Base-by-base conservation (phyloP, 352 stramenopile genomes). In the Globisporangium acanthophoron region DNA sequence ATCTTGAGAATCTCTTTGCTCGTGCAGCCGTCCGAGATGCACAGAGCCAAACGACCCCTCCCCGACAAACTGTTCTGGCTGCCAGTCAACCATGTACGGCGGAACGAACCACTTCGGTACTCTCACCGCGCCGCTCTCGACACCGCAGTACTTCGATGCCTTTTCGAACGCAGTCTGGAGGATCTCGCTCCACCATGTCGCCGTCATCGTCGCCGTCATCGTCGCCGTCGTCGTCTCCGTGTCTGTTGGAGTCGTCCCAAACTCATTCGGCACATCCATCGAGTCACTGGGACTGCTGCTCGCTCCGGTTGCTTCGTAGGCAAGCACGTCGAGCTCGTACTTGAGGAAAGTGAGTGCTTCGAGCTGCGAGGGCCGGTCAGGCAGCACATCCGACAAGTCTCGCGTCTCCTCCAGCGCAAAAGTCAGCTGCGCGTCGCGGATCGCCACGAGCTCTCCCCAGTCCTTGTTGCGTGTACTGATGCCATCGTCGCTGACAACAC, bases 31-130 rank as follows among this genome's bases (percentile, higher is more conserved):
- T n/a, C 31, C 49, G 13, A 40, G 29, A 40, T 45, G 33, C n/a
- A 54, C 49, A 6, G 8, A 54, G 1, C 33, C 31, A 4, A 54
- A 33, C 11, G 49, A 54, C 27, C 33, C 49, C 2, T 33, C 33
- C 3, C 33, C 18, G 5, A 21, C 15, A n/a, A 20, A 3, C 16
- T 21, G 13, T 18, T 54, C 33, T 5, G 31, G 49, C 8, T 24
- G 15, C 49, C 49, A 54, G n/a, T 29, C 37, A 18, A 58, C 18
- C 52, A 37, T 50, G 52, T 58, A 58, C 40, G 52, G 39, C 0
- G 52, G 52, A 11, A 58, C 37, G 29, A 51, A 58, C 52, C 52
- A 58, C 2, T 40, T 27, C 5, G 29, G 9, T 15, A 55, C 5
- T 0, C 4, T 5, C 41, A 24, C 41, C 15, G n/a, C 20, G n/a